These are phyloP conservation scores for Talaromyces sp. DNA, from an alignment of 2,329 filamentous ascomycete genomes.

Conservation along the genomic window DNA sequence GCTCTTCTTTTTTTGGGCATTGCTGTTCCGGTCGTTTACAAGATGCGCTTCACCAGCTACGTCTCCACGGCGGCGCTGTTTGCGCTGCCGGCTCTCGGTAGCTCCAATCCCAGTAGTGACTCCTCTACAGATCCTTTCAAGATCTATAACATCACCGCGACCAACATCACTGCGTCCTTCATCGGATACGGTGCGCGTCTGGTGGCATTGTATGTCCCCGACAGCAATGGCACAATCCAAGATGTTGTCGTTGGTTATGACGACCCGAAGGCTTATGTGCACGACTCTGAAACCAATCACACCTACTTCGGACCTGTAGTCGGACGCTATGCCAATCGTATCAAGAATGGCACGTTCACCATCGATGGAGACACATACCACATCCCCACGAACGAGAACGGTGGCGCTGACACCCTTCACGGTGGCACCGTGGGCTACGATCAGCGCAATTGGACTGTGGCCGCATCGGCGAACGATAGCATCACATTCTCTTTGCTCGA, in stretches of 20 bases:
- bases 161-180: constrained; percentile 48
- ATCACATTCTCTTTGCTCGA: constrained; percentile 49
- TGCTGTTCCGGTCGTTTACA: constrained; percentile 29
- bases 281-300: constrained; percentile 46
- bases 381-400: constrained; percentile 51
- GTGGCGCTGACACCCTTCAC: constrained; percentile 52
- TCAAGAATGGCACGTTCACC: constrained; percentile 56
- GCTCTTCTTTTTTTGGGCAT: constrained; percentile 30
- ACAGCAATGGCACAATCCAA: constrained; percentile 48
- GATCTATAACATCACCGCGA: constrained; percentile 45
- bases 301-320: constrained; percentile 49
- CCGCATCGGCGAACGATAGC: constrained; percentile 37
- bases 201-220: constrained; percentile 49
- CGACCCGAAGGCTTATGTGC: constrained; percentile 42
- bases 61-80: constrained; percentile 32
- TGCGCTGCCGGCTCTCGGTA: constrained; percentile 31
- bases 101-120: constrained; percentile 20
- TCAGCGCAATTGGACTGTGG: constrained; percentile 50
- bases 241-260: constrained; percentile 54
- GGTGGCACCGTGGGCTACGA: constrained; percentile 50
- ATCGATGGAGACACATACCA: constrained; percentile 49
- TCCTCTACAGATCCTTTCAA: constrained; percentile 34
- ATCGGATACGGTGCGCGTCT: constrained; percentile 50
- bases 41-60: constrained; percentile 37
- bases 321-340: constrained; percentile 55